phyloP scores from a whole-genome alignment of 2,329 filamentous ascomycete species.

The Fusarium equiseti region DNA sequence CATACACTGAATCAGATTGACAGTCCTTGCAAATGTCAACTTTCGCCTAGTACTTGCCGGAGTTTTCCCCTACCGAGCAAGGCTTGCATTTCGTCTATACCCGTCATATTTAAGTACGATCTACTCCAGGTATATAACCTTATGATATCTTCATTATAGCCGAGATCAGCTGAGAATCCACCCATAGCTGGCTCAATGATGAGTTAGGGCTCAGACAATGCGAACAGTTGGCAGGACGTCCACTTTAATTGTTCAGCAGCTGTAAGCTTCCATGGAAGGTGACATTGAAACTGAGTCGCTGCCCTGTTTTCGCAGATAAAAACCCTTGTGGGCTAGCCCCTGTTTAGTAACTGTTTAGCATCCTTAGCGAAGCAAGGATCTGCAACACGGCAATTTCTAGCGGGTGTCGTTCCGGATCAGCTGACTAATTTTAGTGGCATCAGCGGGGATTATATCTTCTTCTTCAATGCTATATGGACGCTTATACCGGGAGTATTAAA shows the following conservation, averaged over 20 bases:
- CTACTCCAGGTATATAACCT: not conserved
- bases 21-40: not conserved
- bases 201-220: not conserved
- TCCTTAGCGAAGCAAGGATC: constrained; percentile 1
- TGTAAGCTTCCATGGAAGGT: not conserved
- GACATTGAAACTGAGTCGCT: not conserved
- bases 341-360: not conserved
- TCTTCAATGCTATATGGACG: not conserved
- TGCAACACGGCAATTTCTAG: constrained; percentile 1
- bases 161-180: not conserved
- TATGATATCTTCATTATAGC: not conserved
- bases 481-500: not conserved
- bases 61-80: not conserved
- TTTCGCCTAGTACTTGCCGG: not conserved
- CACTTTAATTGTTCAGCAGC: not conserved
- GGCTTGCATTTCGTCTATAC: not conserved
- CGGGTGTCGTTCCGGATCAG: constrained; percentile 8
- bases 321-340: constrained; percentile 2
- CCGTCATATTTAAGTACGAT: not conserved
- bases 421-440: not conserved
- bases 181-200: not conserved
- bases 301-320: not conserved
- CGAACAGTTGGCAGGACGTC: not conserved
- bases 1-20: not conserved
- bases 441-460: not conserved